phyloP scores from a whole-genome alignment of 345 rosid genomes.

The Zanthoxylum bungeanum region DNA sequence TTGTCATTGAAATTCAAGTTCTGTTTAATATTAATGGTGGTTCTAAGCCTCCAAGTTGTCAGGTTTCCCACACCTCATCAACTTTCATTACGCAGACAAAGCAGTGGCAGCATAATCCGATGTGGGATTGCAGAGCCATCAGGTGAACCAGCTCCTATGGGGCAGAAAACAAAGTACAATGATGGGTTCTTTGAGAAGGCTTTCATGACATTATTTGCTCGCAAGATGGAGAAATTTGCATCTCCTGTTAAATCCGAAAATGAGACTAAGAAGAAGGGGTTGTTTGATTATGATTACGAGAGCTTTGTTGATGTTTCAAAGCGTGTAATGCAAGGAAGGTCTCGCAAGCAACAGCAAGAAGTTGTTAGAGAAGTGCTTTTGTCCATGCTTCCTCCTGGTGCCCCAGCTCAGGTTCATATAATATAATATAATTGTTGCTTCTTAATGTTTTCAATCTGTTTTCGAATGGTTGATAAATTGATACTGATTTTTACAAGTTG shows the following conservation, averaged over 20 bases:
- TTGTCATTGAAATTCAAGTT: background rate
- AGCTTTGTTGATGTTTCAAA: slow-evolving; percentile 82
- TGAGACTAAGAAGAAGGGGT: slow-evolving; percentile 34
- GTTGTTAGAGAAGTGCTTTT: slow-evolving; percentile 87
- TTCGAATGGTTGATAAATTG: background rate
- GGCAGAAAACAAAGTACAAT: slow-evolving; percentile 73
- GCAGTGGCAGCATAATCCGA: slow-evolving; percentile 20
- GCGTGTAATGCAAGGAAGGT: slow-evolving; percentile 81
- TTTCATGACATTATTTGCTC: slow-evolving; percentile 81
- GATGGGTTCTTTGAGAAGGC: slow-evolving; percentile 80
- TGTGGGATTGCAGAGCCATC: slow-evolving; percentile 82
- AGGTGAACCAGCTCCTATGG: slow-evolving; percentile 83
- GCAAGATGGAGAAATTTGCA: slow-evolving; percentile 87
- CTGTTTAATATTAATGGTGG: slow-evolving; percentile 48
- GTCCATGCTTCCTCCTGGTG: slow-evolving; percentile 96
- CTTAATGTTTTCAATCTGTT: background rate
- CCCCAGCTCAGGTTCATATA: slow-evolving; percentile 81
- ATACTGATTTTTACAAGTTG: background rate
- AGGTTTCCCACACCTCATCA: slow-evolving; percentile 20
- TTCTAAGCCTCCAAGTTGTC: slow-evolving; percentile 48
- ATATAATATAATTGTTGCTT: background rate
- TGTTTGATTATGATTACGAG: slow-evolving; percentile 65
- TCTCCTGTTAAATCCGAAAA: slow-evolving; percentile 22
- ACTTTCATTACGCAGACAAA: slow-evolving; percentile 12
- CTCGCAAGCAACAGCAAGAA: slow-evolving; percentile 69